Conservation (phyloP, 495 filamentous ascomycete species). For the Podospora pseudocomata region DNA sequence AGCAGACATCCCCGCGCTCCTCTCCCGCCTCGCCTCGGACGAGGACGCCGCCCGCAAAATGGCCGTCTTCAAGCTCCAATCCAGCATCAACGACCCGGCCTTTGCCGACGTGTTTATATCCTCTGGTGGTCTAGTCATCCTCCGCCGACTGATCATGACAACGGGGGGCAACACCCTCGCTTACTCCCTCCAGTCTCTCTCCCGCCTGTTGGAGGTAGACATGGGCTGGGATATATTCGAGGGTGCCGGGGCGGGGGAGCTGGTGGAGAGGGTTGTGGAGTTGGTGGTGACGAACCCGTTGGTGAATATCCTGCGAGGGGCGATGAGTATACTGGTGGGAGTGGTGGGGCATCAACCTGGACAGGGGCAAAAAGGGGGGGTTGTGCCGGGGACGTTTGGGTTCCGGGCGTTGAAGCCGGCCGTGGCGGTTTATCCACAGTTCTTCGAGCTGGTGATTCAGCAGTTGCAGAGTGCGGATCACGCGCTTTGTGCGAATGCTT, state of each 20-base stretch:
- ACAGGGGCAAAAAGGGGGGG: not conserved
- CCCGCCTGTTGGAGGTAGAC: conserved; percentile 84
- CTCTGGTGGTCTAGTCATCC: conserved; percentile 74
- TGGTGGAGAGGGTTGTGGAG: conserved; percentile 76
- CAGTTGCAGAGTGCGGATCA: conserved; percentile 91
- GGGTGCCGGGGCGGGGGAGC: conserved; percentile 44
- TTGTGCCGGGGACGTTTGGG: conserved; percentile 59
- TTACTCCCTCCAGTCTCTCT: conserved; percentile 86
- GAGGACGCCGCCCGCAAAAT: conserved; percentile 94
- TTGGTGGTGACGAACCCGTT: conserved; percentile 93
- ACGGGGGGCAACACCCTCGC: conserved; percentile 91
- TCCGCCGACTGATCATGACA: conserved; percentile 77
- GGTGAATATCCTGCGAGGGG: conserved; percentile 93
- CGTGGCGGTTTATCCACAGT: conserved; percentile 83
- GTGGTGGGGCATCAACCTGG: conserved; percentile 60
- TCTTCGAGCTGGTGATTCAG: conserved; percentile 88
- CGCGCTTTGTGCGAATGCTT: conserved; percentile 89
- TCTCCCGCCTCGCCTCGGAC: conserved; percentile 54
- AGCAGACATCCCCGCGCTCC: conserved; percentile 53
- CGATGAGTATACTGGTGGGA: conserved; percentile 92
- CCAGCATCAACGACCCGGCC: conserved; percentile 88
- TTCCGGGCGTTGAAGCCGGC: conserved; percentile 91
- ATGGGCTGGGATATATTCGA: conserved; percentile 90
- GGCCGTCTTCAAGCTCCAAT: conserved; percentile 97
- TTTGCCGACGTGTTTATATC: conserved; percentile 96